These are phyloP conservation scores for Detonula confervacea DNA, from an alignment of 352 stramenopile genomes.

Conservation along the genomic window DNA sequence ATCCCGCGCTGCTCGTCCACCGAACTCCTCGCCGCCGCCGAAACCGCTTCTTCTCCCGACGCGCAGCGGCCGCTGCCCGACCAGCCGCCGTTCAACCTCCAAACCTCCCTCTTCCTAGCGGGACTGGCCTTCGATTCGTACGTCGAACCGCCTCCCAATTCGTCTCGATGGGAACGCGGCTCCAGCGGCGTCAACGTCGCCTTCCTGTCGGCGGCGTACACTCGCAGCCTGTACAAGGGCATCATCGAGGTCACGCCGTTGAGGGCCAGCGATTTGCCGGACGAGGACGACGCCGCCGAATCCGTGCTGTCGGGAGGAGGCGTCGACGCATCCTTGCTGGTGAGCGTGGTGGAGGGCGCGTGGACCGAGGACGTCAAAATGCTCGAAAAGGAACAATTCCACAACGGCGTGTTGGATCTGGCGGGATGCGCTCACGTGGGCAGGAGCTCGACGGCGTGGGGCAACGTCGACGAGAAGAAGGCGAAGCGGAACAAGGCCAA, in stretches of 20 bases:
- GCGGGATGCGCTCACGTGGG: conserved; percentile 71
- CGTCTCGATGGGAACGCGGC: conserved; percentile 72
- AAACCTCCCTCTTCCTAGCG: conserved; percentile 71
- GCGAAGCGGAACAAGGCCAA: conserved; percentile 52
- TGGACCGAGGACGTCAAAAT: conserved; percentile 76
- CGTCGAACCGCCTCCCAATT: conserved; percentile 66
- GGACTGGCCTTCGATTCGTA: conserved; percentile 81
- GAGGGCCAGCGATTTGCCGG: conserved; percentile 59
- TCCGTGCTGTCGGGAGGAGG: conserved; percentile 60
- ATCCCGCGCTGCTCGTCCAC: too few species aligned
- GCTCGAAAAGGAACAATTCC: conserved; percentile 72
- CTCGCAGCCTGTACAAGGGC: conserved; percentile 70
- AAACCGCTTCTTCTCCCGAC: too few species aligned
- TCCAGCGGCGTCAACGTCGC: conserved; percentile 73
- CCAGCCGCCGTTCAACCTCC: conserved; percentile 50
- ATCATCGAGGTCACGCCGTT: conserved; percentile 69
- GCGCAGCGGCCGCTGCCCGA: not conserved
- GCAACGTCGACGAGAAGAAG: conserved; percentile 71
- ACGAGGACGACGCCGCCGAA: conserved; percentile 73
- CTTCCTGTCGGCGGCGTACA: conserved; percentile 66
- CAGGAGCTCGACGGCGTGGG: conserved; percentile 66
- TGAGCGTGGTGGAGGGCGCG: conserved; percentile 62
- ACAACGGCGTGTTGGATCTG: conserved; percentile 71
- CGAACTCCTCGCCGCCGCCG: too few species aligned
- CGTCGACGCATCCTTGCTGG: conserved; percentile 64